Conservation (phyloP, 2,329 filamentous ascomycete genomes). For the Exophiala calicioides region DNA sequence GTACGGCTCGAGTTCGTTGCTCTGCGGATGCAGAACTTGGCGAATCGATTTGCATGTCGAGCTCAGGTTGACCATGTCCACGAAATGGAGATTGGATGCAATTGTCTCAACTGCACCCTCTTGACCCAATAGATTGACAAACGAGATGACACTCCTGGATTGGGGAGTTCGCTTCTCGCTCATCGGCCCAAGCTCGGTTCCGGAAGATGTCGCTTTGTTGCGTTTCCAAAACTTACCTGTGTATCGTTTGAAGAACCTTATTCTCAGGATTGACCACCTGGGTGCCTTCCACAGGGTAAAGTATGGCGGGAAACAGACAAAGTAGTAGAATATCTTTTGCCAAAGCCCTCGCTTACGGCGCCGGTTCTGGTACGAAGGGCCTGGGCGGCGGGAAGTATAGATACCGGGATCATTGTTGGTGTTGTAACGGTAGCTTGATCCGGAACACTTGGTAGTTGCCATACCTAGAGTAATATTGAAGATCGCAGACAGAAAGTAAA, state of each 20-base stretch:
- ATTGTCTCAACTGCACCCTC: background rate
- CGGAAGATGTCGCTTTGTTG: background rate
- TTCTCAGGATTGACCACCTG: background rate
- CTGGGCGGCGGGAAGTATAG: too few relatives aligned
- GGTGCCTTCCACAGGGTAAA: constrained; percentile 1
- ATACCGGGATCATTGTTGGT: too few relatives aligned
- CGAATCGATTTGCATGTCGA: background rate
- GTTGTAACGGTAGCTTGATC: too few relatives aligned
- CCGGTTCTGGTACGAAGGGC: too few relatives aligned
- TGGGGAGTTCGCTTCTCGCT: constrained; percentile 2
- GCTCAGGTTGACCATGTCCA: constrained; percentile 1
- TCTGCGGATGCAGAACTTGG: background rate
- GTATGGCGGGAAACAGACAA: background rate
- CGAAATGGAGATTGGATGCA: background rate
- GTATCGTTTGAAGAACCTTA: background rate
- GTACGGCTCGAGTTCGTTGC: background rate
- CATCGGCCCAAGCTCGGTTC: background rate
- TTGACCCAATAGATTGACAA: background rate
- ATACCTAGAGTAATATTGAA: too few relatives aligned
- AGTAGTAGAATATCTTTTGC: background rate
- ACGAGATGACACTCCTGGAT: background rate
- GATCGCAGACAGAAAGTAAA: background rate
- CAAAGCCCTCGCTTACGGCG: background rate
- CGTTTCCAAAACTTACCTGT: background rate
- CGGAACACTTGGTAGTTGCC: too few relatives aligned